Base-by-base conservation (phyloP, 2,329 filamentous ascomycete species). In the Biscogniauxia marginata region DNA sequence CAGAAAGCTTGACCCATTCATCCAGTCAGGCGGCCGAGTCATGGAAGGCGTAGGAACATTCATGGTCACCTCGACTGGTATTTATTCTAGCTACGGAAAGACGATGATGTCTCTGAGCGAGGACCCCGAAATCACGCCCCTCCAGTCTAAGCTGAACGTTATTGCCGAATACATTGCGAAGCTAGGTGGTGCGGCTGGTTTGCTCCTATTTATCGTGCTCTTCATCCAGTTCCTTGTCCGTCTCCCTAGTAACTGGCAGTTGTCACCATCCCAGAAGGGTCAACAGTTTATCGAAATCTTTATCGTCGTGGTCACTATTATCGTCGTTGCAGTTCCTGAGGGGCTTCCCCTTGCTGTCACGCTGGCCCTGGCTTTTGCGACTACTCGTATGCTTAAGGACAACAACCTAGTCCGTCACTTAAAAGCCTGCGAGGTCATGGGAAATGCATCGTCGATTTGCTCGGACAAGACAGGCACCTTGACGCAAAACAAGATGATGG, bases 141-240 rank as follows among this genome's bases (percentile, higher is more conserved):
- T 92, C 19, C 89, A 92, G 72, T 85, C 84, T 58, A 92, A 91
- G 74, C 79, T 92, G 52, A 90, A 89, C 67, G 79, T 84, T 58
- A 84, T 92, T 61, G 89, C 89, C 56, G 86, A 89, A 62, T 90
- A 88, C 75, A 91, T 91, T 69, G 88, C 88, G 56, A 90, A 89
- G 72, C 76, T 91, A 34, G 88, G 88, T 73, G 91, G 90, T 70
- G 85, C 81, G 50, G 90, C 91, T 49, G 91, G 89, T 62, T 77
- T 95, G 13, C 76, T 91, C 7, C 79, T 96, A 48, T 96, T 97
- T 74, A 80, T 93, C 48, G 88, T 96, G 47, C 80, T 96, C 13
- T 84, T 96, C 67, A 93, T 96, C 75, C 84, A 91, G 66, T 97
- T 96, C 69, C 78, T 95, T 8, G 90, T 86, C 49, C 76, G 84